phyloP scores from a whole-genome alignment of 805 yeast species.

The Millerago galiae region DNA sequence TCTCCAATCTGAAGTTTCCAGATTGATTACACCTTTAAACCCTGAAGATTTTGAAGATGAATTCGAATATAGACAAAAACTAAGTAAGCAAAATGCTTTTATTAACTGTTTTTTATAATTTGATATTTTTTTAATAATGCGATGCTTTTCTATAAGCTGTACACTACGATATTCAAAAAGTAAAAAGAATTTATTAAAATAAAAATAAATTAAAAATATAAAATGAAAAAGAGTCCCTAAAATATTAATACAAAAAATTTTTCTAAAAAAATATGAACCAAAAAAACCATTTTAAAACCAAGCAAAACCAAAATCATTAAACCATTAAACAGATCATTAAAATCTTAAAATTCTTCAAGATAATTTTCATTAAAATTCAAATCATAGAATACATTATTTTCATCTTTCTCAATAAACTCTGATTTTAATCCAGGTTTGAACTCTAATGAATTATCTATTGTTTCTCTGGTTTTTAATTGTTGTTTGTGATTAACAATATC shows the following conservation, averaged over 20 bases:
- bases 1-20: not conserved
- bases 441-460: not conserved
- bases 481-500: slow-evolving; percentile 3
- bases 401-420: slow-evolving; percentile 1
- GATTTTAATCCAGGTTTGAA: not conserved
- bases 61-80: not conserved
- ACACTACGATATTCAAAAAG: too few relatives aligned
- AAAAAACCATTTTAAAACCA: not conserved
- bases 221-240: too few relatives aligned
- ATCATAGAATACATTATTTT: slow-evolving; percentile 3
- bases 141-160: too few relatives aligned
- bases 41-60: slow-evolving; percentile 1
- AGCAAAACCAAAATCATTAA: not conserved
- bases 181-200: too few relatives aligned
- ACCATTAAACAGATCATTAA: not conserved
- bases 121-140: not conserved
- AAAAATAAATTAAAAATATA: too few relatives aligned
- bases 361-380: slow-evolving; percentile 1
- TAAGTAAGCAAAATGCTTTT: slow-evolving; percentile 3
- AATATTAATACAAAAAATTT: too few relatives aligned
- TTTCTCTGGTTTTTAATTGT: not conserved
- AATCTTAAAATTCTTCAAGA: not conserved
- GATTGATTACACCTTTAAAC: not conserved
- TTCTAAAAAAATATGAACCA: too few relatives aligned
- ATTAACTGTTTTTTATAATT: slow-evolving; percentile 1